A percentile compares a stretch with the other conserved stretches of the same genome.
Conservation (phyloP, 2,329 filamentous ascomycete genomes). For the Colletotrichum scovillei region DNA sequence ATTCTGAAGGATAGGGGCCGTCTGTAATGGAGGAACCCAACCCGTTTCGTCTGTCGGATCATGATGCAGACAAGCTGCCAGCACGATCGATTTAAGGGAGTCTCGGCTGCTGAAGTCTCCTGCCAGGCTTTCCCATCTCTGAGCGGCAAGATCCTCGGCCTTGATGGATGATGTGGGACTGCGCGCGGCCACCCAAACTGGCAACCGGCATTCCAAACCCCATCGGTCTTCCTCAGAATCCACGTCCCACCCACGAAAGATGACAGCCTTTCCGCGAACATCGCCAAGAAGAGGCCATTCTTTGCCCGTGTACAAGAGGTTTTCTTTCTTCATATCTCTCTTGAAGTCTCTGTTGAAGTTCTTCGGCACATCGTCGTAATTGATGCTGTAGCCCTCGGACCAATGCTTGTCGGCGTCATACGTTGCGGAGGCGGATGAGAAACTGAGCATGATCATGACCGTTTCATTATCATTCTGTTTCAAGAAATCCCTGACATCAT, state of each 20-base stretch:
- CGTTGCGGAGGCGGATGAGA: not conserved
- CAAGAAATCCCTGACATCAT: not conserved
- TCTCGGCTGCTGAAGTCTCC: not conserved
- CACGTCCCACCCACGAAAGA: conserved; percentile 1
- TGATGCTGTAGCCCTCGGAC: not conserved
- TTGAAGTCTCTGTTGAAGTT: conserved; percentile 2
- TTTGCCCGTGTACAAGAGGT: not conserved
- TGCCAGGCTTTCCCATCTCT: not conserved
- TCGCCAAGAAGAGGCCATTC: not conserved
- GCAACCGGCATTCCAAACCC: not conserved
- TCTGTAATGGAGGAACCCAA: conserved; percentile 2
- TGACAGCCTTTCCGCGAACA: conserved; percentile 8
- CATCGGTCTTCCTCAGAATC: not conserved
- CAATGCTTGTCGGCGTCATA: not conserved
- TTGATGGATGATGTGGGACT: not conserved
- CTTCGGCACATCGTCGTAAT: not conserved
- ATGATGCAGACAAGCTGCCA: conserved; percentile 1
- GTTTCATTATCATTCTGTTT: not conserved
- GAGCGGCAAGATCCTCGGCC: not conserved
- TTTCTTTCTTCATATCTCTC: not conserved
- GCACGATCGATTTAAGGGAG: not conserved
- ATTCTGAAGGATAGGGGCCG: not conserved
- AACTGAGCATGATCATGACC: conserved; percentile 5
- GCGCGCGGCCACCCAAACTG: not conserved
- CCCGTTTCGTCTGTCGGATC: not conserved